Base-by-base conservation (phyloP, 306 rosid species). In the Ammopiptanthus mongolicus region DNA sequence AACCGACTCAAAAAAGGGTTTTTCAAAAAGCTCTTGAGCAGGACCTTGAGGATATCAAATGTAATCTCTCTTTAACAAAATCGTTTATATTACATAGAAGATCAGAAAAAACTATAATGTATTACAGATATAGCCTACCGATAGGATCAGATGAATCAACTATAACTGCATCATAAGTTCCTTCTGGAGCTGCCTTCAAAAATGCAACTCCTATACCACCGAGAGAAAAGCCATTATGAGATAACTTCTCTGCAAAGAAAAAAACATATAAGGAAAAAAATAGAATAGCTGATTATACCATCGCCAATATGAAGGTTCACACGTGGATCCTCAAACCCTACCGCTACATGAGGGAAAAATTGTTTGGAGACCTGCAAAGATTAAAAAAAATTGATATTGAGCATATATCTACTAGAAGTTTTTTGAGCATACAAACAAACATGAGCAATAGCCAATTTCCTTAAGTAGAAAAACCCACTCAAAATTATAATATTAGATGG, bases 91-190 rank as follows among this genome's bases (percentile, higher is more conserved):
- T 44, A 69, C 73, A 1, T 28, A 12, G 41, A 36, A 55, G 42
- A 68, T 15, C 9, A 14, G 39, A 62, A 28, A 50, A 63, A 60
- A 21, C 44, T 51, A 55, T 6, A 39, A 57, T 44, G 34, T 33
- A 3, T 17, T 47, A 22, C 55, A 72, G 22, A 42, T 36, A 46
- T 36, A 29, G 71, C 73, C 73, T 87, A 96, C 98, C 99, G 60
- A 96, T 86, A n/a, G 99, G 99, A 17, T 96, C 99, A 10, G 99
- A 96, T 57, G 99, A 96, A 82, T 96, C 99, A 80, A 96, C 99
- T 58, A 96, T 92, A 71, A 96, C 69, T 15, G 98, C 99, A 87
- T 96, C 99, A 78, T 96, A 96, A 15, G 93, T 87, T 78, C 97
- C 99, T 87, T 86, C 88, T 8, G 93, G 87, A 74, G 65, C 97